phyloP scores from a whole-genome alignment of 352 stramenopile species.

The Phytopythium delawarense region DNA sequence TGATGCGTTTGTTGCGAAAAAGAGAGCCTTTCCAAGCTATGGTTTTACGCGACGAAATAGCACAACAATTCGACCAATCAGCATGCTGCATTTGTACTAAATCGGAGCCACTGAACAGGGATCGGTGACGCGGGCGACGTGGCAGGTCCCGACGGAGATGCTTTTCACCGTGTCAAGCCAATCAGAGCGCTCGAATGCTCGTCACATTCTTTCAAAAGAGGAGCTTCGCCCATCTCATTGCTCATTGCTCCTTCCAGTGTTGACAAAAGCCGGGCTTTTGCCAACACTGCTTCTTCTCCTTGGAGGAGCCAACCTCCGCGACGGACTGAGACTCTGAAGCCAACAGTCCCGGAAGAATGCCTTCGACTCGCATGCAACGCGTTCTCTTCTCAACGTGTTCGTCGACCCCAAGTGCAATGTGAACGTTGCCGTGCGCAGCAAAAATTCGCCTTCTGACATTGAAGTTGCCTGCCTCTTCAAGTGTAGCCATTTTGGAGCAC shows the following conservation, averaged over 20 bases:
- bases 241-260: no score
- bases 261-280: no score
- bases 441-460: background rate
- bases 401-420: background rate
- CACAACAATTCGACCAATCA: background rate
- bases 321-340: no score
- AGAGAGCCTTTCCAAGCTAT: no score
- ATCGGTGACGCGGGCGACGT: background rate
- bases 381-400: background rate
- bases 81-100: background rate
- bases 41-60: no score
- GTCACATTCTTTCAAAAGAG: background rate
- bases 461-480: background rate
- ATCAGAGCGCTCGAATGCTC: background rate
- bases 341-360: no score
- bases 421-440: background rate
- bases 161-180: background rate
- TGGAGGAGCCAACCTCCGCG: no score
- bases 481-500: background rate
- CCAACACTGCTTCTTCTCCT: no score
- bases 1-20: no score
- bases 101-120: background rate
- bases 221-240: no score
- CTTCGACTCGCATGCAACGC: background rate
- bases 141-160: slow-evolving; percentile 1